Conservation (phyloP, 2,329 filamentous ascomycete genomes). For the Phyllosticta citribraziliensis region DNA sequence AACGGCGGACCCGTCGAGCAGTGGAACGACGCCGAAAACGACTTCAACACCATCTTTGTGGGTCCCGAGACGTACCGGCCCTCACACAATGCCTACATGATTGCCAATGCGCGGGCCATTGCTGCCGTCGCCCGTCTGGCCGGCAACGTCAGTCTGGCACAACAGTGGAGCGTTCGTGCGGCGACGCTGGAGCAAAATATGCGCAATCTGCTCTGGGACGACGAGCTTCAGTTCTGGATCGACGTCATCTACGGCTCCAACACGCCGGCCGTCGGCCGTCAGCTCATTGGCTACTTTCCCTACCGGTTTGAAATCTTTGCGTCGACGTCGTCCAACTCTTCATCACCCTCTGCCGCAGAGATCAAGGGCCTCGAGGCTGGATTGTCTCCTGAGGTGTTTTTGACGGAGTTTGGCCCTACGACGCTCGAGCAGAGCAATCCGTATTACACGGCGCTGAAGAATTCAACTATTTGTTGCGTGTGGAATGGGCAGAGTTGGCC, state of each 20-base stretch:
- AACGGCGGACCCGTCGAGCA: conserved; percentile 15
- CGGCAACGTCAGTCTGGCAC: conserved; percentile 21
- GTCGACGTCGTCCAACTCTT: conserved; percentile 18
- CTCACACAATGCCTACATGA: conserved; percentile 37
- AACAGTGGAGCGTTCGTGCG: conserved; percentile 25
- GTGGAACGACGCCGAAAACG: conserved; percentile 19
- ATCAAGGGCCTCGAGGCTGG: conserved; percentile 21
- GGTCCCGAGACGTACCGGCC: conserved; percentile 32
- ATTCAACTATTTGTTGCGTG: conserved; percentile 12
- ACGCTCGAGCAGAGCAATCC: conserved; percentile 22
- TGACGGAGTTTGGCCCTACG: conserved; percentile 32
- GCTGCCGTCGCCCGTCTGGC: conserved; percentile 26
- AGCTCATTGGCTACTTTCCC: conserved; percentile 35
- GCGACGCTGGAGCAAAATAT: conserved; percentile 27
- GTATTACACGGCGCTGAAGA: conserved; percentile 35
- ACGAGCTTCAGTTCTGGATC: conserved; percentile 31
- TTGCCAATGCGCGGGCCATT: conserved; percentile 34
- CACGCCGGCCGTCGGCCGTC: conserved; percentile 24
- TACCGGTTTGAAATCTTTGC: conserved; percentile 33
- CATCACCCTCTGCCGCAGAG: conserved; percentile 3
- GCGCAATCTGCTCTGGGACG: conserved; percentile 29
- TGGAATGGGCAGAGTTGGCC: conserved; percentile 11
- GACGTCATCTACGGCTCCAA: conserved; percentile 30
- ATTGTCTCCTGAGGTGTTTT: conserved; percentile 26
- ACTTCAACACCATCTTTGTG: conserved; percentile 21